Evolutionary conservation across 2,329 filamentous ascomycete genomes (phyloP).

Genomic region (Aspergillus sp.): DNA sequence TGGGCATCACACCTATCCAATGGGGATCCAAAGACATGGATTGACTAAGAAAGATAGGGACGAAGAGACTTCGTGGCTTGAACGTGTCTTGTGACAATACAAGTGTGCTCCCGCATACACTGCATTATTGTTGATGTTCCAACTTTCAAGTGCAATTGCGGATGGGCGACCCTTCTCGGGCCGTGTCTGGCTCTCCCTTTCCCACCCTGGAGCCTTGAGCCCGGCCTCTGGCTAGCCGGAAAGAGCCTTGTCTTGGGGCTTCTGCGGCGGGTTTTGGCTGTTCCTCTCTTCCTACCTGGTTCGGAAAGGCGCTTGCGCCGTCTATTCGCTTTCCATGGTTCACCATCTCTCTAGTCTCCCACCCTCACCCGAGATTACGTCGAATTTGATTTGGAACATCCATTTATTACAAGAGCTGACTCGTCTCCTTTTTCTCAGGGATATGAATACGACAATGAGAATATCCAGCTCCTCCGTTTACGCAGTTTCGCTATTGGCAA

Average conservation of each 20-base stretch:
- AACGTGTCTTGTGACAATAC: background rate
- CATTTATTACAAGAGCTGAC: slow-evolving; percentile 14
- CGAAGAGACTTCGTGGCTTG: background rate
- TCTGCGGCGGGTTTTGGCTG: background rate
- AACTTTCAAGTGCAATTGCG: slow-evolving; percentile 26
- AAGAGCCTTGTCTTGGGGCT: too few relatives aligned
- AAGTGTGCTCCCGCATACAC: background rate
- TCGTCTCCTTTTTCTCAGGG: slow-evolving; percentile 54
- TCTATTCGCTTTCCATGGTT: slow-evolving; percentile 42
- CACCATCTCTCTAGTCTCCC: slow-evolving; percentile 19
- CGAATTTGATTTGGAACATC: slow-evolving; percentile 7
- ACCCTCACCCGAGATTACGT: slow-evolving; percentile 5
- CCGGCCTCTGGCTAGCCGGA: slow-evolving; percentile 7
- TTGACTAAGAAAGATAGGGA: background rate
- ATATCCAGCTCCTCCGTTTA: slow-evolving; percentile 79
- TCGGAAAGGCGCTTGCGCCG: slow-evolving; percentile 30
- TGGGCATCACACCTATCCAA: background rate
- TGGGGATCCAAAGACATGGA: background rate
- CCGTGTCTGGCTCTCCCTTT: slow-evolving; percentile 22
- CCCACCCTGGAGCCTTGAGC: slow-evolving; percentile 8
- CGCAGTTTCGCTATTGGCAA: slow-evolving; percentile 73
- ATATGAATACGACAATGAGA: slow-evolving; percentile 69
- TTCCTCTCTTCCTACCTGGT: slow-evolving; percentile 19
- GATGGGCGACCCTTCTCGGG: slow-evolving; percentile 17
- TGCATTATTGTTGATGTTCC: slow-evolving; percentile 16